Evolutionary conservation across 2,329 filamentous ascomycete genomes (phyloP).

Genomic region (Dactylellina sp.): DNA sequence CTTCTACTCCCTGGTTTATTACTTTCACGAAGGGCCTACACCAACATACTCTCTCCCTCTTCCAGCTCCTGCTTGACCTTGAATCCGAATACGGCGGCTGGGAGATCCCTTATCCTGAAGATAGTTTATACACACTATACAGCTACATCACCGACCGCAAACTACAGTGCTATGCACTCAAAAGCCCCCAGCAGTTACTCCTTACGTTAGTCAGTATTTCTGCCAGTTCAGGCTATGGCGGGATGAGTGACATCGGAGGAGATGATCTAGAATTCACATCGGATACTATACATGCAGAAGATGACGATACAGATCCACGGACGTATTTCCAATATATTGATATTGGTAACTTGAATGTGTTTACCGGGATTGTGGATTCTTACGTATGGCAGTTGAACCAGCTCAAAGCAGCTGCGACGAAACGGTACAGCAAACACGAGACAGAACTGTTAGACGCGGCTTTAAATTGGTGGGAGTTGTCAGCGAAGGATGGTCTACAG

Average conservation of each 20-base stretch:
- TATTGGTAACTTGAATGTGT: neutral
- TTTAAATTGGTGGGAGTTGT: constrained; percentile 12
- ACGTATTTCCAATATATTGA: constrained; percentile 34
- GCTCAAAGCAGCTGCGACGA: neutral
- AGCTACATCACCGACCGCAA: constrained; percentile 29
- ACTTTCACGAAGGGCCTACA: constrained; percentile 7
- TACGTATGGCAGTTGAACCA: constrained; percentile 28
- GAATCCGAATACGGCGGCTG: constrained; percentile 5
- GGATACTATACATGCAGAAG: neutral
- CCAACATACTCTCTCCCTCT: neutral
- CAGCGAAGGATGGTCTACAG: neutral
- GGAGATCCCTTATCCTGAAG: constrained; percentile 25
- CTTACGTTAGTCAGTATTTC: constrained; percentile 5
- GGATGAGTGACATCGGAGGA: constrained; percentile 18
- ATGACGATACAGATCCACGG: constrained; percentile 3
- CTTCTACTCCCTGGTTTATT: constrained; percentile 16
- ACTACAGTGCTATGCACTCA: constrained; percentile 24
- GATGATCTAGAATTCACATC: neutral
- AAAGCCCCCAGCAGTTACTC: constrained; percentile 12
- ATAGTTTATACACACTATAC: constrained; percentile 8
- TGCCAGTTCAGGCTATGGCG: constrained; percentile 12
- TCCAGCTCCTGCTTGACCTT: neutral
- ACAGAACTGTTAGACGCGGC: constrained; percentile 6
- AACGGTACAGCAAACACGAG: constrained; percentile 15
- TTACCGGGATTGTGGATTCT: constrained; percentile 15